Base-by-base conservation (phyloP, 2,329 filamentous ascomycete species). In the Colletotrichum brevisporum region DNA sequence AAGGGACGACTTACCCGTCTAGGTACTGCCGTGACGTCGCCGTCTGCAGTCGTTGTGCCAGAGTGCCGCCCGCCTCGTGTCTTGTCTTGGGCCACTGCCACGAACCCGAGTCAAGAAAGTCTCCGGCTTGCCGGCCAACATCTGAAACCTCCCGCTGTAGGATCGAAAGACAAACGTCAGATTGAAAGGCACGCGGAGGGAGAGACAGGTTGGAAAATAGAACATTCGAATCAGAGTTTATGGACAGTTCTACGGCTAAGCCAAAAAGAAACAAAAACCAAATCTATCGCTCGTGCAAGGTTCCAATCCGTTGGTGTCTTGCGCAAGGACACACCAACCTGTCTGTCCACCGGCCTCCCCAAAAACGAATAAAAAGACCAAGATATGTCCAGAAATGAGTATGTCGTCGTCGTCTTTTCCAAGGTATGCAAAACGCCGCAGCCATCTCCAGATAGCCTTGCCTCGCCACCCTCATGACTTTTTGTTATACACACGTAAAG, bases 71-170 rank as follows among this genome's bases (percentile, higher is more conserved):
- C 5, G 41, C 15, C 9, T 4, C 41, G 31, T 39, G n/a, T 59
- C 56, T 41, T 39, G n/a, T 59, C 56, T 41, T 26, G 26, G 15
- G 45, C 41, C 21, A 45, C 4, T 26, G 13, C n/a, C 27, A n/a
- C 21, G 13, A n/a, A 31, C 50, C 60, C 15, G 63, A 63, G 51
- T 63, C 58, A 56, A 48, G 41, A 54, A 56, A 45, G n/a, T 62
- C 51, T 36, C 43, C 26, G 45, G 21, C 21, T 16, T 18, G 16
- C 43, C 26, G 45, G 21, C 21, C 18, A 26, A 13, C 13, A 24
- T 16, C 51, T 51, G 51, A 63, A 63, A 45, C 51, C n/a, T 39
- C 31, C 10, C 31, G 31, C 3, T 6, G 41, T 12, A 43, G 13
- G 6, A n/a, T n/a, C 13, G 15, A 15, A n/a, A 43, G 13, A 8